These are phyloP conservation scores for Mucor lusitanicus DNA, from an alignment of 371 early-diverging fungal genomes.

Conservation along the genomic window DNA sequence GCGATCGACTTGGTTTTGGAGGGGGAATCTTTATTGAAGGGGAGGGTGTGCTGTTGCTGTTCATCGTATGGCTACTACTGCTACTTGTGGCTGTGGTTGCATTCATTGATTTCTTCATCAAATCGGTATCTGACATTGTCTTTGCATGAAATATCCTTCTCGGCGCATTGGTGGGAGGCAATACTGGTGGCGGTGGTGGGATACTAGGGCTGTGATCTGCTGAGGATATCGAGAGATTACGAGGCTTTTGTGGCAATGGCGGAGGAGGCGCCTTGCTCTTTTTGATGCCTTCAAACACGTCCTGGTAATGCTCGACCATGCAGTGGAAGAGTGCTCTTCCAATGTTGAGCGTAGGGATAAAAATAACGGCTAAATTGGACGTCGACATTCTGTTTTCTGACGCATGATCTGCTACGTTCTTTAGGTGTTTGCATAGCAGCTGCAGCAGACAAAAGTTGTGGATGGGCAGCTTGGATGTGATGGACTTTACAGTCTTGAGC, in stretches of 20 bases:
- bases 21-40: constrained; percentile 24
- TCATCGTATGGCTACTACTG: too few relatives aligned
- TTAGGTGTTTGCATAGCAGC: constrained; percentile 62
- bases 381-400: constrained; percentile 77
- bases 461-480: constrained; percentile 57
- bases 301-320: constrained; percentile 40
- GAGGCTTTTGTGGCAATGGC: constrained; percentile 39
- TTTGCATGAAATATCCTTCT: constrained; percentile 20
- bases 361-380: constrained; percentile 79
- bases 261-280: constrained; percentile 23
- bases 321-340: constrained; percentile 69
- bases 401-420: constrained; percentile 63
- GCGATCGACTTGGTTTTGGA: constrained; percentile 34
- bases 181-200: background rate
- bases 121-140: constrained; percentile 33
- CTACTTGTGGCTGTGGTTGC: background rate
- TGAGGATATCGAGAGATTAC: constrained; percentile 5
- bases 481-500: constrained; percentile 23
- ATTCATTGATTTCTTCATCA: background rate
- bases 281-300: constrained; percentile 20
- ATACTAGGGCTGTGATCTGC: background rate
- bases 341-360: constrained; percentile 78
- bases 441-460: constrained; percentile 59
- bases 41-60: background rate
- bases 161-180: constrained; percentile 10